A percentile compares a stretch with the other conserved stretches of the same genome.
Conservation (phyloP, 1,139 yeast genomes). For the Sugiyamaella novakii region DNA sequence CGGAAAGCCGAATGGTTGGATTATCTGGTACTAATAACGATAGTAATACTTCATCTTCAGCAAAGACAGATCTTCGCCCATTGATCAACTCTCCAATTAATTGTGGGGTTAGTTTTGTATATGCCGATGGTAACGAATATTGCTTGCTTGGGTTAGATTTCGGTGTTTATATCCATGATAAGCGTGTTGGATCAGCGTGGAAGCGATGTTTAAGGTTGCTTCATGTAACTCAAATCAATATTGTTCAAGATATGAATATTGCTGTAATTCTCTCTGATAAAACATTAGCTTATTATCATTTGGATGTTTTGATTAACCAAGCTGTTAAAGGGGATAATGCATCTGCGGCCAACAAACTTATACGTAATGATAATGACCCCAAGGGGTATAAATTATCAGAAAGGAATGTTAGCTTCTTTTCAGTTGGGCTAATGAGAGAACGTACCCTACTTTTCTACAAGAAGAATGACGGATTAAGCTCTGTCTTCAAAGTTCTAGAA, state of each 20-base stretch:
- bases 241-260: conserved; percentile 59
- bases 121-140: conserved; percentile 45
- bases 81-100: conserved; percentile 39
- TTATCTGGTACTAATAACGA: neutral
- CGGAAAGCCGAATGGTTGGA: neutral
- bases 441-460: conserved; percentile 56
- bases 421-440: conserved; percentile 62
- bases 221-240: conserved; percentile 62
- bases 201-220: conserved; percentile 56
- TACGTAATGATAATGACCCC: conserved; percentile 8
- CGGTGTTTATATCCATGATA: conserved; percentile 50
- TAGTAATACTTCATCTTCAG: neutral
- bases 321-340: conserved; percentile 11
- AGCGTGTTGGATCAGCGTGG: conserved; percentile 49
- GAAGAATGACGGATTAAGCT: conserved; percentile 37
- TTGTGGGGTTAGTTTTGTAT: conserved; percentile 40
- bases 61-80: conserved; percentile 26
- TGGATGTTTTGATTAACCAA: conserved; percentile 46
- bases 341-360: neutral
- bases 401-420: conserved; percentile 55
- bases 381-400: conserved; percentile 38
- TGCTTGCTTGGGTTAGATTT: conserved; percentile 49
- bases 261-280: conserved; percentile 62
- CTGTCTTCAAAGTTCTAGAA: conserved; percentile 43
- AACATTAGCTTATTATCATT: conserved; percentile 60